A percentile compares a stretch with the other conserved stretches of the same genome.
phyloP scores from a whole-genome alignment of 2,329 filamentous ascomycete species.

The Microcyclosporella mali region DNA sequence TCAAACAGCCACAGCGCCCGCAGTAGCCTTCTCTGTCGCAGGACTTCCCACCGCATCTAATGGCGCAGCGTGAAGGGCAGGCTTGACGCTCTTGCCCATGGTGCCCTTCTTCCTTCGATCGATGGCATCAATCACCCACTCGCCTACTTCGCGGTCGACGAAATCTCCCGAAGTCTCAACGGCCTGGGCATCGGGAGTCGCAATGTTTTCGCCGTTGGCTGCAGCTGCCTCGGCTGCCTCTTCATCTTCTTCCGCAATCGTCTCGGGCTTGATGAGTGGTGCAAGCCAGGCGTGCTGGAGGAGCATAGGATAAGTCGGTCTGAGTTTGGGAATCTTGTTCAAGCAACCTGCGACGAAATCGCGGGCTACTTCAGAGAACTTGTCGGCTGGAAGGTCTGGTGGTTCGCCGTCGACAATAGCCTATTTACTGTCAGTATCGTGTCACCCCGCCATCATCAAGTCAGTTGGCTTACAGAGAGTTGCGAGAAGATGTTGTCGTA shows the following conservation, averaged over 20 bases:
- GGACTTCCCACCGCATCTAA: conserved; percentile 52
- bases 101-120: conserved; percentile 58
- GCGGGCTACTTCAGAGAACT: conserved; percentile 71
- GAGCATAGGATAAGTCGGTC: conserved; percentile 90
- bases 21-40: conserved; percentile 2
- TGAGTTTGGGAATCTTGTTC: conserved; percentile 83
- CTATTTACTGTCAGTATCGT: conserved; percentile 44
- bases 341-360: conserved; percentile 86
- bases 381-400: conserved; percentile 71
- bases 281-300: conserved; percentile 85
- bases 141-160: conserved; percentile 72
- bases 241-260: conserved; percentile 64
- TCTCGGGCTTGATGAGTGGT: conserved; percentile 67
- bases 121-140: conserved; percentile 72
- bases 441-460: conserved; percentile 5
- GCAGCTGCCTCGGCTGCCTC: conserved; percentile 42
- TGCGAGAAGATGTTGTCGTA: conserved; percentile 99
- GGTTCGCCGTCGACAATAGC: conserved; percentile 98
- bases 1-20: conserved; percentile 6
- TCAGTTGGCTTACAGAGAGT: conserved; percentile 66
- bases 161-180: conserved; percentile 24
- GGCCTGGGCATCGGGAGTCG: conserved; percentile 22
- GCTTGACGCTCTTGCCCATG: conserved; percentile 55
- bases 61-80: conserved; percentile 81
- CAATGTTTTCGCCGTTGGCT: conserved; percentile 15